phyloP scores from a whole-genome alignment of 1,139 yeast genomes.

The Debaryomyces coudertii region DNA sequence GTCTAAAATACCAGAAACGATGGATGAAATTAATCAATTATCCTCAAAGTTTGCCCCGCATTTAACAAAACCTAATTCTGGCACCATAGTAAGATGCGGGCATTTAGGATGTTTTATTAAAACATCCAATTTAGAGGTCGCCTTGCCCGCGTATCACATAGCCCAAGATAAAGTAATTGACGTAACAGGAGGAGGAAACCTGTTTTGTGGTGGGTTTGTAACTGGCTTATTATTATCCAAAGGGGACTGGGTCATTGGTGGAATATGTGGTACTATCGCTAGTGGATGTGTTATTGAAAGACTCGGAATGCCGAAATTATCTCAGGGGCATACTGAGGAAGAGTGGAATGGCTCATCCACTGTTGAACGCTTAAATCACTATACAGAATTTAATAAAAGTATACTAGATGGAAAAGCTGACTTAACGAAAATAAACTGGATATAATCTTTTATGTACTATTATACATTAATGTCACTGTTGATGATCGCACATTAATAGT shows the following conservation, averaged over 20 bases:
- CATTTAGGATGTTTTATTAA: conserved; percentile 57
- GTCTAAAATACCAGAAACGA: conserved; percentile 17
- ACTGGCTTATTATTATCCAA: conserved; percentile 55
- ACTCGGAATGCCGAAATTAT: conserved; percentile 64
- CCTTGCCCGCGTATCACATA: conserved; percentile 77
- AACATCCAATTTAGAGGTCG: conserved; percentile 19
- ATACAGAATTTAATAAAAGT: conserved; percentile 17
- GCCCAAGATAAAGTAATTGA: conserved; percentile 61
- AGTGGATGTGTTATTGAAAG: conserved; percentile 81
- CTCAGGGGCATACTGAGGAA: conserved; percentile 20
- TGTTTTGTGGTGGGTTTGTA: conserved; percentile 81
- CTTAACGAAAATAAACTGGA: conserved; percentile 9
- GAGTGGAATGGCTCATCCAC: conserved; percentile 59
- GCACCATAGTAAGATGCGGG: conserved; percentile 72
- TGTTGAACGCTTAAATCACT: conserved; percentile 31
- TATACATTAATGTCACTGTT: background rate
- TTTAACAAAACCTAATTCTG: conserved; percentile 43
- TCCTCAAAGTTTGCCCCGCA: conserved; percentile 44
- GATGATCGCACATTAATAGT: background rate
- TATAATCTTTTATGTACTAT: background rate
- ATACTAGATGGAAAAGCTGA: background rate
- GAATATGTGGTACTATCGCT: conserved; percentile 71
- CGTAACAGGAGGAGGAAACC: conserved; percentile 95
- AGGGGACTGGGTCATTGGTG: conserved; percentile 57
- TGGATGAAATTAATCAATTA: conserved; percentile 32